phyloP scores from a whole-genome alignment of 441 rosid species.

The Adansonia gregorii region DNA sequence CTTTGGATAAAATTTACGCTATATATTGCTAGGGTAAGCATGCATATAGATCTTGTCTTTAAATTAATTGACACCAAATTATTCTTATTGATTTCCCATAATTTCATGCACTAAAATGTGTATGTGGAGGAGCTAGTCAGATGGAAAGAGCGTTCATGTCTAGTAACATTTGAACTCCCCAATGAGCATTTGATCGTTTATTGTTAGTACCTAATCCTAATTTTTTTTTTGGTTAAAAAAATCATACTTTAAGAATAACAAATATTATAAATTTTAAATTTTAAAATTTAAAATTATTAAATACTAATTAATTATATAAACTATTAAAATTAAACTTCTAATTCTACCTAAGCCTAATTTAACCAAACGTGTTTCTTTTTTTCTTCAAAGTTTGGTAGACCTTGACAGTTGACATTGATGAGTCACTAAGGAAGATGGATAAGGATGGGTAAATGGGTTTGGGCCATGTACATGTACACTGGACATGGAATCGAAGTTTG shows the following conservation, averaged over 20 bases:
- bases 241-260: no score
- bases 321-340: no score
- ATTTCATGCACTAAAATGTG: neutral
- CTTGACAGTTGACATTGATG: neutral
- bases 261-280: no score
- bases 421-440: neutral
- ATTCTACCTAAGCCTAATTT: no score
- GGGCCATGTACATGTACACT: neutral
- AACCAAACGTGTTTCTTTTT: neutral
- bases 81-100: neutral
- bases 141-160: neutral
- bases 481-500: neutral
- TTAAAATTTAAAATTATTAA: no score
- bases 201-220: no score
- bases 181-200: no score
- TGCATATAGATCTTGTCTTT: neutral
- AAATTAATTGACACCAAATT: neutral
- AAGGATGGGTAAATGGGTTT: conserved; percentile 3
- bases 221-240: no score
- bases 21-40: neutral
- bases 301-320: no score
- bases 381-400: neutral
- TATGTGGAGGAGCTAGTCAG: neutral
- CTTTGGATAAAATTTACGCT: neutral
- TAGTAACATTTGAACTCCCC: neutral